These are phyloP conservation scores for Paraconiothyrium brasiliense DNA, from an alignment of 2,329 filamentous ascomycete genomes.

Conservation along the genomic window DNA sequence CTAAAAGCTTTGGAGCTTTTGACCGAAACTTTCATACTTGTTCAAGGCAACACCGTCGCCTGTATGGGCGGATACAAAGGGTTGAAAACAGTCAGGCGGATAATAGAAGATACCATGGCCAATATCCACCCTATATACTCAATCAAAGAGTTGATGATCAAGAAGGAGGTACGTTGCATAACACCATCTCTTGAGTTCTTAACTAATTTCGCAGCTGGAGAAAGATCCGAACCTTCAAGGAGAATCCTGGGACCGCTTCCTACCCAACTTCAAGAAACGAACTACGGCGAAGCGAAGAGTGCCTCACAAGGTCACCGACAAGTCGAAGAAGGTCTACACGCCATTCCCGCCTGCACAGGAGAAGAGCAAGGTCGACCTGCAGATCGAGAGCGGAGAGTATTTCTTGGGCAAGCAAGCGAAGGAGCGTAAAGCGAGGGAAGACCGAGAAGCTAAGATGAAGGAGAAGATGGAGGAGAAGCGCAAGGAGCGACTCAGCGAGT, in stretches of 20 bases:
- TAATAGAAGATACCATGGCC: slow-evolving; percentile 91
- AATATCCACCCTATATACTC: slow-evolving; percentile 86
- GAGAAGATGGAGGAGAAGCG: slow-evolving; percentile 88
- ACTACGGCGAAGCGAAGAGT: slow-evolving; percentile 83
- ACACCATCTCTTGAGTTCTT: no score
- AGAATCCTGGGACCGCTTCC: slow-evolving; percentile 94
- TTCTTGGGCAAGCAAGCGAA: slow-evolving; percentile 94
- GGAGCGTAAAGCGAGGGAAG: slow-evolving; percentile 81
- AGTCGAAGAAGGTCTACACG: slow-evolving; percentile 92
- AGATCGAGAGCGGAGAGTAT: slow-evolving; percentile 98
- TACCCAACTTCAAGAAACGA: slow-evolving; percentile 96
- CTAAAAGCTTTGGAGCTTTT: slow-evolving; percentile 93
- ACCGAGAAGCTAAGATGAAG: slow-evolving; percentile 83
- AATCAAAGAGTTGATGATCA: slow-evolving; percentile 80
- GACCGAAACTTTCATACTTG: slow-evolving; percentile 86
- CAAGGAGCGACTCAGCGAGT: slow-evolving; percentile 85
- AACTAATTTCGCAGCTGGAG: slow-evolving; percentile 60
- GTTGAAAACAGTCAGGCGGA: slow-evolving; percentile 87
- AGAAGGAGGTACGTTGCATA: slow-evolving; percentile 67
- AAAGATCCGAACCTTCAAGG: slow-evolving; percentile 87
- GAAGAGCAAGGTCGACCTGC: slow-evolving; percentile 98
- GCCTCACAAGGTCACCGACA: slow-evolving; percentile 89
- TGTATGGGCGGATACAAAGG: slow-evolving; percentile 94
- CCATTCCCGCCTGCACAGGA: slow-evolving; percentile 96
- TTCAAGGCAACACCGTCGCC: slow-evolving; percentile 94